These are phyloP conservation scores for Xylaria sp. DNA, from an alignment of 2,329 filamentous ascomycete species.

Conservation along the genomic window DNA sequence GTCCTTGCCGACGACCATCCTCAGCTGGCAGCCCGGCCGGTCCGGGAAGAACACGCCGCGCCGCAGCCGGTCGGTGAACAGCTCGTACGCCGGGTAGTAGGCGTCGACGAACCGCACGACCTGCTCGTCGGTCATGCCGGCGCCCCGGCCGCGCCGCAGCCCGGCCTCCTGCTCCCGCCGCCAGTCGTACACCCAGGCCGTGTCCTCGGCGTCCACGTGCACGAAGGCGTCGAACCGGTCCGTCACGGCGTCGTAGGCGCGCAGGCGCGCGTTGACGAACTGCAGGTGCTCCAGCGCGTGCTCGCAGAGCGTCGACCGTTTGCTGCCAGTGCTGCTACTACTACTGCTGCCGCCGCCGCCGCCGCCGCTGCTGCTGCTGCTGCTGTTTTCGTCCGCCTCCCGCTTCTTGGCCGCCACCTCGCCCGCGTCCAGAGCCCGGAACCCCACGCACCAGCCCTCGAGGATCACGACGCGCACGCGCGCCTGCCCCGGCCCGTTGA, in stretches of 20 bases:
- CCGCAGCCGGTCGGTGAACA: constrained; percentile 64
- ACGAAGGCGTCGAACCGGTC: constrained; percentile 57
- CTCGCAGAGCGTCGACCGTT: constrained; percentile 51
- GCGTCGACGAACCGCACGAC: constrained; percentile 73
- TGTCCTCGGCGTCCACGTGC: constrained; percentile 70
- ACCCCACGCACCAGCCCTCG: constrained; percentile 91
- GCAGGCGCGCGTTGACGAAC: constrained; percentile 53
- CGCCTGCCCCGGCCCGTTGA: constrained; percentile 54
- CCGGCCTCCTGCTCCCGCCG: constrained; percentile 77
- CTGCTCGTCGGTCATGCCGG: constrained; percentile 81
- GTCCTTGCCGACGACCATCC: constrained; percentile 63
- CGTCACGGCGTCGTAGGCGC: constrained; percentile 52
- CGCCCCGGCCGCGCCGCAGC: constrained; percentile 66
- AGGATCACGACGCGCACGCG: constrained; percentile 72
- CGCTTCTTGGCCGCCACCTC: constrained; percentile 56
- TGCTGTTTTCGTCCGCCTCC: too few species aligned
- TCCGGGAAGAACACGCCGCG: constrained; percentile 57
- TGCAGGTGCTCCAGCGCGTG: constrained; percentile 54
- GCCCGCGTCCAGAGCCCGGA: constrained; percentile 62
- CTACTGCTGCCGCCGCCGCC: constrained; percentile 38
- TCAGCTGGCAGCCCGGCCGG: constrained; percentile 58
- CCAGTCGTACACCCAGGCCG: constrained; percentile 81
- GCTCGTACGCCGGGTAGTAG: constrained; percentile 73
- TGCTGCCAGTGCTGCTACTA: constrained; percentile 39
- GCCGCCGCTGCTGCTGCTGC: constrained; percentile 43